These are phyloP conservation scores for Cordyceps cateniannulata DNA, from an alignment of 2,329 filamentous ascomycete species.

Conservation along the genomic window DNA sequence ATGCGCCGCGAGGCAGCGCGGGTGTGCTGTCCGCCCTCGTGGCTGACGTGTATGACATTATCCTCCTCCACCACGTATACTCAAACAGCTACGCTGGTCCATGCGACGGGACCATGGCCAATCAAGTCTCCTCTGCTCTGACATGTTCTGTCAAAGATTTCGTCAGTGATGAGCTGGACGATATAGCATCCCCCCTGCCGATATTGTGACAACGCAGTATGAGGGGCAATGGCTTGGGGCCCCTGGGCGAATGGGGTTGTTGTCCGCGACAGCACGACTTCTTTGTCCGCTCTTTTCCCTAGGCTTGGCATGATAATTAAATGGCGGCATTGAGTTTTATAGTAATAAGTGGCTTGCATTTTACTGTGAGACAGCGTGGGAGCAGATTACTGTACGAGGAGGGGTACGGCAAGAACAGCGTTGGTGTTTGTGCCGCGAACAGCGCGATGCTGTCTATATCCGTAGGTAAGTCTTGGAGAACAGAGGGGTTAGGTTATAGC, in stretches of 20 bases:
- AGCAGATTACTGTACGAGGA: too few relatives aligned
- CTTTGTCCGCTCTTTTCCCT: not conserved
- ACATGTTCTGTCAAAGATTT: not conserved
- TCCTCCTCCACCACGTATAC: too few relatives aligned
- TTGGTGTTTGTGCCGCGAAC: too few relatives aligned
- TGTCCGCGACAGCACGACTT: not conserved
- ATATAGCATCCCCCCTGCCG: not conserved
- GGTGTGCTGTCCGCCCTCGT: not conserved
- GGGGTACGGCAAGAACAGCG: too few relatives aligned
- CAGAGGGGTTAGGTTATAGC: too few relatives aligned
- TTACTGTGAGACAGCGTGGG: slow-evolving; percentile 3
- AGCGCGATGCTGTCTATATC: too few relatives aligned
- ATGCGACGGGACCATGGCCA: too few relatives aligned
- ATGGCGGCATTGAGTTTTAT: not conserved
- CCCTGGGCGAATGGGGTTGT: not conserved
- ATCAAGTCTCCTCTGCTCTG: too few relatives aligned
- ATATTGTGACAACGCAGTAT: not conserved
- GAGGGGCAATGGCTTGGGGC: not conserved
- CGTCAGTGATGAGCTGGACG: not conserved
- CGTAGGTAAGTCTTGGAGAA: too few relatives aligned
- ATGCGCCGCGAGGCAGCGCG: not conserved
- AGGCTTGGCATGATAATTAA: not conserved
- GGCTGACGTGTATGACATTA: too few relatives aligned
- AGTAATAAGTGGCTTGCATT: not conserved
- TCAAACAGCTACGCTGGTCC: too few relatives aligned